Conservation (phyloP, 176 grass and related monocot species). For the Canna indica region DNA sequence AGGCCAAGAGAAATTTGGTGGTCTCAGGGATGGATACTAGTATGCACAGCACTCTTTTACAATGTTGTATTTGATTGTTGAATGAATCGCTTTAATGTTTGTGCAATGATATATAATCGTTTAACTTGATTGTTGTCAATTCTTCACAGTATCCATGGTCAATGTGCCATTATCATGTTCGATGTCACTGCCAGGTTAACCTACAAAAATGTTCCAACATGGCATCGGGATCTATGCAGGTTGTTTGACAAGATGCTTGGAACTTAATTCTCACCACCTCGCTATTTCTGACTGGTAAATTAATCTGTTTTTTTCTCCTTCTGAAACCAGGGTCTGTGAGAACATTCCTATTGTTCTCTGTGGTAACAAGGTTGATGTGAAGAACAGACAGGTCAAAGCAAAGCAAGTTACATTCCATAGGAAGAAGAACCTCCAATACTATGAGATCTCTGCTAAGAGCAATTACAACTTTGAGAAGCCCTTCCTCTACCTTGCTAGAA, state of each 20-base stretch:
- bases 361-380: constrained; percentile 40
- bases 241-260: background rate
- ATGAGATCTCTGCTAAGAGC: constrained; percentile 41
- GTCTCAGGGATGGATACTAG: constrained; percentile 11
- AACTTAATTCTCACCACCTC: background rate
- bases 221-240: constrained; percentile 37
- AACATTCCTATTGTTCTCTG: constrained; percentile 37
- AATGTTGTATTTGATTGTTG: background rate
- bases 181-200: constrained; percentile 35
- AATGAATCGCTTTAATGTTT: background rate
- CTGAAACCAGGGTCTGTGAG: constrained; percentile 28
- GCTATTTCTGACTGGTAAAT: background rate
- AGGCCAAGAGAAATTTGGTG: constrained; percentile 8
- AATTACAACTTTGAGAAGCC: constrained; percentile 42
- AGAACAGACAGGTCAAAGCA: constrained; percentile 36
- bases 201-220: constrained; percentile 41
- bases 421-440: constrained; percentile 43
- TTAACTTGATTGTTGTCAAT: background rate
- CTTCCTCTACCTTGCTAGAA: constrained; percentile 35
- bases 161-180: constrained; percentile 44
- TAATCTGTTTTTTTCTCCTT: background rate
- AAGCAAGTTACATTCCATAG: constrained; percentile 42
- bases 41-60: background rate
- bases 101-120: background rate
- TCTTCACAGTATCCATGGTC: constrained; percentile 31